A percentile compares a stretch with the other conserved stretches of the same genome.
phyloP scores from a whole-genome alignment of 106 monocot genomes.

The Narthecium ossifragum region DNA sequence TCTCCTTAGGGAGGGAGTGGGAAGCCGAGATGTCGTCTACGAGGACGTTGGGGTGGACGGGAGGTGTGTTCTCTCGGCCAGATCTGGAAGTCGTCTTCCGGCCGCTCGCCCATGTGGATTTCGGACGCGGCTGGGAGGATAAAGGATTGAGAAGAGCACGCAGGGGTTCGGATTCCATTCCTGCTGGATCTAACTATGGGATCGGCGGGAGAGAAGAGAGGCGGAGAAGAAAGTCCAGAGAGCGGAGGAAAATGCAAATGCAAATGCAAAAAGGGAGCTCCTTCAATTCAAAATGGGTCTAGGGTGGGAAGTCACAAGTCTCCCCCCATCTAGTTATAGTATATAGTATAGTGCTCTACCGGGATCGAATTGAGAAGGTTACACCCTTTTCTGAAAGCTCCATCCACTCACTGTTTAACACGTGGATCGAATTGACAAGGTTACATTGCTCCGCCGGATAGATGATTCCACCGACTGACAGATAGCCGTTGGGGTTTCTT shows the following conservation, averaged over 20 bases:
- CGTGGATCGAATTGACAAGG: not conserved
- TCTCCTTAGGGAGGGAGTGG: constrained; percentile 11
- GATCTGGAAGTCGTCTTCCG: constrained; percentile 19
- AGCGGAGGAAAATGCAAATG: not conserved
- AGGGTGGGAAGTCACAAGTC: not conserved
- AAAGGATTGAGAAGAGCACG: constrained; percentile 24
- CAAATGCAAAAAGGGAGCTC: not conserved
- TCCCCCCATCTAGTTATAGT: no score
- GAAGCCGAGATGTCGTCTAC: not conserved
- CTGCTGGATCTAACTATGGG: not conserved
- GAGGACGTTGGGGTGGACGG: constrained; percentile 38
- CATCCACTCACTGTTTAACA: no score
- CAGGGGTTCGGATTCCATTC: constrained; percentile 19
- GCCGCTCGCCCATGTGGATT: not conserved
- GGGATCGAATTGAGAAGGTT: not conserved
- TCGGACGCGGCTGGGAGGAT: not conserved
- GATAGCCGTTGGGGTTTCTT: not conserved
- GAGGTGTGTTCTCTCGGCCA: constrained; percentile 56
- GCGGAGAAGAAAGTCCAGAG: not conserved
- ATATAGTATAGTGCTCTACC: not conserved
- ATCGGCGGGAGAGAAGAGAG: not conserved
- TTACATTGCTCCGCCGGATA: not conserved
- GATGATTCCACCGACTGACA: not conserved
- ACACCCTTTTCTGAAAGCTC: no score
- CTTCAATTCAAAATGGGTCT: not conserved